phyloP scores from a whole-genome alignment of 108 stramenopile genomes.

The Aurantiochytrium sp. region DNA sequence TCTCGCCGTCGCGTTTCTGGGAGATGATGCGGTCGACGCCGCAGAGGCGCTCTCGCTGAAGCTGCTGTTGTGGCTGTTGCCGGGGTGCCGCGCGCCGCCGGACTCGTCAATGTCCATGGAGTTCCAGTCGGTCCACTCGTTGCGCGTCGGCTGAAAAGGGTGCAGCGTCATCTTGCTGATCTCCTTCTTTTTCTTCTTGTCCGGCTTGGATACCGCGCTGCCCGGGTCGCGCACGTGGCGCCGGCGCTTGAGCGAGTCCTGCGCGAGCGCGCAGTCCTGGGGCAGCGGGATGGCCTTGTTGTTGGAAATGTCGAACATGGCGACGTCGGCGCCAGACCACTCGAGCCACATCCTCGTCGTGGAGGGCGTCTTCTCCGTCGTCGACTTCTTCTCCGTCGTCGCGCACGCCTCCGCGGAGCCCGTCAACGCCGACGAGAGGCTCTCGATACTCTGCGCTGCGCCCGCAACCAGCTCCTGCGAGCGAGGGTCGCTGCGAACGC shows the following conservation, averaged over 20 bases:
- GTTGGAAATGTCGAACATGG: background rate
- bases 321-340: too few relatives aligned
- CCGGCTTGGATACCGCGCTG: background rate
- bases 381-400: too few relatives aligned
- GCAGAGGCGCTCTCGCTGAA: background rate
- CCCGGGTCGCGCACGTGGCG: background rate
- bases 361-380: too few relatives aligned
- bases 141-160: slow-evolving; percentile 28
- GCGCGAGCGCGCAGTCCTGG: background rate
- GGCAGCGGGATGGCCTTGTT: background rate
- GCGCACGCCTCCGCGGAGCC: too few relatives aligned
- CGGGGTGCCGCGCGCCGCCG: background rate
- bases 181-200: background rate
- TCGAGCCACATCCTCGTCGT: too few relatives aligned
- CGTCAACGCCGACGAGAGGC: too few relatives aligned
- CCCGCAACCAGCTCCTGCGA: too few relatives aligned
- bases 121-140: slow-evolving; percentile 16
- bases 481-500: too few relatives aligned
- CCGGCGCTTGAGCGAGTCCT: background rate
- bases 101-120: background rate
- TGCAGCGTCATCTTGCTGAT: slow-evolving; percentile 17
- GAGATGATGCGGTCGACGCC: background rate
- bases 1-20: background rate
- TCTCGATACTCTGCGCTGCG: too few relatives aligned
- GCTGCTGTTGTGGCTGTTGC: background rate